Conservation (phyloP, 2,329 filamentous ascomycete species). For the Aureobasidium pullulans region DNA sequence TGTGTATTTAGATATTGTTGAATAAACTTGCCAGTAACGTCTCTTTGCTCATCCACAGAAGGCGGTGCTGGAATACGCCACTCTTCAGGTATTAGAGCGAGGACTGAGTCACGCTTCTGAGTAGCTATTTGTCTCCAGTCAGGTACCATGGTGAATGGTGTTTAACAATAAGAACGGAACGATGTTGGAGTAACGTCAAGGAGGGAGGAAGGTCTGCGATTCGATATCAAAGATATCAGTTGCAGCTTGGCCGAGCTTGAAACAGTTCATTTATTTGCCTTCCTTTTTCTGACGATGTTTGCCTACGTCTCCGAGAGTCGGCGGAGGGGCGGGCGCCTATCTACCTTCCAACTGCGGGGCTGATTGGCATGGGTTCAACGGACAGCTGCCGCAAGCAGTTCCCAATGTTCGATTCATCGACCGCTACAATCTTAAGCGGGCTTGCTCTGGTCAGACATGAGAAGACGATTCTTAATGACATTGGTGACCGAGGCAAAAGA, state of each 20-base stretch:
- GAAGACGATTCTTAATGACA: too few species aligned
- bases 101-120: conserved; percentile 48
- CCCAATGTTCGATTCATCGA: too few species aligned
- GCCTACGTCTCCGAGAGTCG: background rate
- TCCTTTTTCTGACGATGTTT: background rate
- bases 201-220: background rate
- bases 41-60: conserved; percentile 43
- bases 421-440: too few species aligned
- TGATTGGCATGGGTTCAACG: background rate
- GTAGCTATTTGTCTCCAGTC: conserved; percentile 46
- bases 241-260: background rate
- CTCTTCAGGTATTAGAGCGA: conserved; percentile 48
- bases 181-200: background rate
- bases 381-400: background rate
- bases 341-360: conserved; percentile 9
- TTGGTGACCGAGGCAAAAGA: too few species aligned
- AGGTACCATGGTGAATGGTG: background rate
- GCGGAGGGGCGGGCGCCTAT: conserved; percentile 1
- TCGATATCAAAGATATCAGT: background rate
- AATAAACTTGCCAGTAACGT: conserved; percentile 51
- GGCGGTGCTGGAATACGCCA: conserved; percentile 48
- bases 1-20: conserved; percentile 46
- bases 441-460: too few species aligned
- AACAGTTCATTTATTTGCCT: background rate
- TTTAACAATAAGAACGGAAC: background rate